A percentile compares a stretch with the other conserved stretches of the same genome.
Evolutionary conservation across 2,329 filamentous ascomycete genomes (phyloP).

Genomic region (Pseudocercospora ulei): DNA sequence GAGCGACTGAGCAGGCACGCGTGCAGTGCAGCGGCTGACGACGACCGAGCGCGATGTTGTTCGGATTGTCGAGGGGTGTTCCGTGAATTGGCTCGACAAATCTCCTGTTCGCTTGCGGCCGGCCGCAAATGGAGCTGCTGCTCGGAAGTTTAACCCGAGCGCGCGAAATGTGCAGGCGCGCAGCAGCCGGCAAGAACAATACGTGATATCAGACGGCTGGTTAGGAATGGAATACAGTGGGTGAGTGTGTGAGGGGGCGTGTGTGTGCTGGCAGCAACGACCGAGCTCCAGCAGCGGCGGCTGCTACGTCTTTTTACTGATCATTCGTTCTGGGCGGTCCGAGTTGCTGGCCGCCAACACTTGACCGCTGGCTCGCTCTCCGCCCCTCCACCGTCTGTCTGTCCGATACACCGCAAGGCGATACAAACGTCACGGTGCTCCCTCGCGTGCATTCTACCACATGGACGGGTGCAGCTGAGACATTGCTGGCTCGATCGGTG

Average conservation of each 20-base stretch:
- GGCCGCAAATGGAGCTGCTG: conserved; percentile 1
- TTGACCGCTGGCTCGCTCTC: conserved; percentile 5
- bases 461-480: conserved; percentile 3
- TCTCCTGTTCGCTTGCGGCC: not conserved
- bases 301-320: no score
- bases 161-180: no score
- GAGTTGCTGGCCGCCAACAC: conserved; percentile 7
- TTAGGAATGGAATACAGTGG: no score
- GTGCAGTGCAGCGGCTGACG: conserved; percentile 6
- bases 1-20: conserved; percentile 10
- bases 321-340: not conserved
- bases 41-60: conserved; percentile 4
- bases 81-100: no score
- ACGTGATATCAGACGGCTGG: no score
- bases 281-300: no score
- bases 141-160: not conserved
- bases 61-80: conserved; percentile 9
- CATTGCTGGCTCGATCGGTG: conserved; percentile 5
- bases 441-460: conserved; percentile 2
- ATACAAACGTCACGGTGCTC: not conserved
- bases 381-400: not conserved
- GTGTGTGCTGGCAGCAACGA: no score
- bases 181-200: not conserved
- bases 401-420: conserved; percentile 4
- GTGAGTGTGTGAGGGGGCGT: no score